Base-by-base conservation (phyloP, 768 basidiomycete species). In the Termitomyces sp. region DNA sequence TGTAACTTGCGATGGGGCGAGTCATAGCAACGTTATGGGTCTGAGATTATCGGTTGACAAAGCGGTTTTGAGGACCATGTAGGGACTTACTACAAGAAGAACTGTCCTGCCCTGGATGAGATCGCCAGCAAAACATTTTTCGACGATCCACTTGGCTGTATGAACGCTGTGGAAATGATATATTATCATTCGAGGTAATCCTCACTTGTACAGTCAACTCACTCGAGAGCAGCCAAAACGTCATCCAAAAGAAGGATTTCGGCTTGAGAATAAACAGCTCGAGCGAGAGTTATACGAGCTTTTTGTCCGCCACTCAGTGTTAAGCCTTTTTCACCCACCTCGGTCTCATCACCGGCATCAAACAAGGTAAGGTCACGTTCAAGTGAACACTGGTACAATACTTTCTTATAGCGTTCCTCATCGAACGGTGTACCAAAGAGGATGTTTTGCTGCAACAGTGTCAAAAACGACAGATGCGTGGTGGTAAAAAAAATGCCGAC, bases 111-210 rank as follows among this genome's bases (percentile, higher is more conserved):
- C 86, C n/a, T 74, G 70, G 68, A 94, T 78, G 42, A 97, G 74
- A 48, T 89, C 85, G 8, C 95, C 94, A 61, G 81, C 77, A 22
- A 98, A 75, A 64, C 92, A 94, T 54, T 92, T 77, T 20, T 84
- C 76, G 64, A 87, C 88, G 46, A 98, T 81, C 72, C 91, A 89
- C 61, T 87, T 84, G 0, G 93, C 89, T 0, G 92, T 94, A 63
- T 87, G 85, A 1, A 85, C 87, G 66, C 72, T 73, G 54, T 16
- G 7, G 37, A 24, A 15, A 31, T 28, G 59, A 56, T 41, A 15
- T 41, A 61, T 13, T 22, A n/a, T 31, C 61, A 26, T 58, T 51
- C 20, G 62, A 49, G 13, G 24, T 9, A 44, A 26, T 20, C 26
- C 7, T 29, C 24, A 10, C 7, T 33, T 49, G 26, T 4, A n/a